Evolutionary conservation across 2,329 filamentous ascomycete genomes (phyloP).

Genomic region (Exophiala phaeomuriformis): DNA sequence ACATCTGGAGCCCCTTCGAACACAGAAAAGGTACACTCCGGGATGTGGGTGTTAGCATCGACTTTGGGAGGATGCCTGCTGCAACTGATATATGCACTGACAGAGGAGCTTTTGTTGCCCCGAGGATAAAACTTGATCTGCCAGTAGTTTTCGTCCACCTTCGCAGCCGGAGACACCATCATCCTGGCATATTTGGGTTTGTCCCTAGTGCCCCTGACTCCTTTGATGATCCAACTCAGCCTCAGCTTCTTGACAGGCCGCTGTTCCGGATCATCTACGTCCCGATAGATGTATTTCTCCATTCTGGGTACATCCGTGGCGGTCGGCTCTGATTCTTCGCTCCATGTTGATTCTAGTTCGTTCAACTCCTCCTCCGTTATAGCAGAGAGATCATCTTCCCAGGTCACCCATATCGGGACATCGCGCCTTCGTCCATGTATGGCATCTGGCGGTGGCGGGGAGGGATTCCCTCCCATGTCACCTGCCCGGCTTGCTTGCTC

Average conservation of each 20-base stretch:
- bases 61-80: constrained; percentile 42
- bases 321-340: constrained; percentile 43
- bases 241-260: constrained; percentile 47
- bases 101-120: constrained; percentile 51
- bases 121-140: constrained; percentile 59
- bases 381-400: constrained; percentile 49
- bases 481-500: neutral
- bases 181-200: constrained; percentile 52
- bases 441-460: constrained; percentile 14
- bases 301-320: constrained; percentile 46
- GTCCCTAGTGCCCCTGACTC: constrained; percentile 54
- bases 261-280: constrained; percentile 53
- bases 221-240: constrained; percentile 53
- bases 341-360: constrained; percentile 52
- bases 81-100: constrained; percentile 57
- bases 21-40: constrained; percentile 37
- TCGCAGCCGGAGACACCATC: constrained; percentile 52
- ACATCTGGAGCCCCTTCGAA: constrained; percentile 35
- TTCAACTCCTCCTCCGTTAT: constrained; percentile 53
- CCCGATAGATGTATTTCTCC: constrained; percentile 49
- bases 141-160: constrained; percentile 56
- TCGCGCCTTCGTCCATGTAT: constrained; percentile 1
- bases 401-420: constrained; percentile 44
- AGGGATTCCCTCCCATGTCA: neutral
- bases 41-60: constrained; percentile 31